Percentiles rank a stretch among this genome's conserved stretches.
phyloP scores from a whole-genome alignment of 2,329 filamentous ascomycete genomes.

The Ophiocordyceps camponoti-saundersi region DNA sequence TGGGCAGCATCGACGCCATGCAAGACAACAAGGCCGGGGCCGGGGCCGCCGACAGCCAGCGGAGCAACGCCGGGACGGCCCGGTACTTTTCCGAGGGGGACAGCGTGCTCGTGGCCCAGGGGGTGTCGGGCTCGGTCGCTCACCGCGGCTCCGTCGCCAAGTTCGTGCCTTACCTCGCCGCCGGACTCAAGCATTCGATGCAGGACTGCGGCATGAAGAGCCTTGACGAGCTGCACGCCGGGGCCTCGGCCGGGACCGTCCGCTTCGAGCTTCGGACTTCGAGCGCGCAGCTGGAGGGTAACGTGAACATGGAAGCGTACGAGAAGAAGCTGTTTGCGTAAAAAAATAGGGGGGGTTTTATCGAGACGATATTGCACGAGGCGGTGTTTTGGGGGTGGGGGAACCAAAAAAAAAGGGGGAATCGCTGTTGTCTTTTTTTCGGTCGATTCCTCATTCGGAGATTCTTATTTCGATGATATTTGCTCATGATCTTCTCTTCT shows the following conservation, averaged over 20 bases:
- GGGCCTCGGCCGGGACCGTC: conserved; percentile 56
- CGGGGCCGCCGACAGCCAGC: conserved; percentile 54
- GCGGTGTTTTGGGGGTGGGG: too few relatives aligned
- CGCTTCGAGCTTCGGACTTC: conserved; percentile 90
- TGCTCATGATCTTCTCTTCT: too few relatives aligned
- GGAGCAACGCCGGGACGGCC: conserved; percentile 86
- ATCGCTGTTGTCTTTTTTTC: not conserved
- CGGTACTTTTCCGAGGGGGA: conserved; percentile 98
- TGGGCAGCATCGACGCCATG: conserved; percentile 99
- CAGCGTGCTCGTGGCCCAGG: conserved; percentile 86
- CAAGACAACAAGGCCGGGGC: conserved; percentile 91
- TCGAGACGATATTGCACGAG: not conserved
- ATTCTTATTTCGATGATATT: too few relatives aligned
- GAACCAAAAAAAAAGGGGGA: too few relatives aligned
- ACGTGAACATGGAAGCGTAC: conserved; percentile 96
- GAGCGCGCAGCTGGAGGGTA: conserved; percentile 89
- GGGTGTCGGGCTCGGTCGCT: conserved; percentile 74
- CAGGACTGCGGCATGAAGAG: conserved; percentile 87
- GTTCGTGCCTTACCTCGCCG: conserved; percentile 89
- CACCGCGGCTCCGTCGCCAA: conserved; percentile 77
- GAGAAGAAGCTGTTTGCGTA: conserved; percentile 99
- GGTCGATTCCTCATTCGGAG: too few relatives aligned
- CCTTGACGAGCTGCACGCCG: conserved; percentile 57
- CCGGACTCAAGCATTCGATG: conserved; percentile 91
- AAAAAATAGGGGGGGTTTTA: conserved; percentile 2